Conservation (phyloP, 2,329 filamentous ascomycete species). For the Exophiala dermatitidis region DNA sequence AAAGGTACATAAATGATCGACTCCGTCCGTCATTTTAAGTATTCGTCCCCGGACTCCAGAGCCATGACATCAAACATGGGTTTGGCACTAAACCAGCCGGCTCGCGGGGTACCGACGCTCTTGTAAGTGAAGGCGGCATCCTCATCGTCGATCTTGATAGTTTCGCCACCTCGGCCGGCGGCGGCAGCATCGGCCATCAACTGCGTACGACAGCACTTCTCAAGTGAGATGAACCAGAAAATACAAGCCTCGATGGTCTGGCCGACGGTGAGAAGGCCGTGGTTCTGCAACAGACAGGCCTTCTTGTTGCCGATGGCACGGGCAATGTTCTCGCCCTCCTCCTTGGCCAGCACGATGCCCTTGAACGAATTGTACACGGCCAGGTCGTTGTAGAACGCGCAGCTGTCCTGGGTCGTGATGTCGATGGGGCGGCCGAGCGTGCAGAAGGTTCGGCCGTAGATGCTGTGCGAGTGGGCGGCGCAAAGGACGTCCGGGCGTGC, state of each 20-base stretch:
- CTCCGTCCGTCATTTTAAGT: slow-evolving; percentile 32
- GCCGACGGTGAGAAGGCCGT: slow-evolving; percentile 38
- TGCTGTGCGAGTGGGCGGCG: slow-evolving; percentile 52
- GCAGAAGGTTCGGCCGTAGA: slow-evolving; percentile 57
- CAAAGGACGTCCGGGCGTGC: slow-evolving; percentile 54
- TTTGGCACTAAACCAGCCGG: slow-evolving; percentile 65
- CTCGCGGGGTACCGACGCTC: slow-evolving; percentile 53
- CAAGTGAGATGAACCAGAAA: slow-evolving; percentile 50
- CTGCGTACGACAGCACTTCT: slow-evolving; percentile 50
- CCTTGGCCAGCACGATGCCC: slow-evolving; percentile 37
- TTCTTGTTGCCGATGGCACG: slow-evolving; percentile 36
- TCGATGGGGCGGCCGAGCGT: slow-evolving; percentile 53
- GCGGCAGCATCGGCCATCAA: slow-evolving; percentile 48
- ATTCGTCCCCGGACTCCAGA: slow-evolving; percentile 52
- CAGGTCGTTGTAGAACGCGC: slow-evolving; percentile 44
- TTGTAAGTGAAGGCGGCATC: slow-evolving; percentile 63
- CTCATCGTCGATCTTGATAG: slow-evolving; percentile 59
- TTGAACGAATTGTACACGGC: slow-evolving; percentile 35
- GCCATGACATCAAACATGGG: slow-evolving; percentile 65
- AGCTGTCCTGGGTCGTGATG: slow-evolving; percentile 53
- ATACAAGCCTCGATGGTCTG: slow-evolving; percentile 42
- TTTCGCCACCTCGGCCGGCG: slow-evolving; percentile 53
- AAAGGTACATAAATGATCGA: too few relatives aligned
- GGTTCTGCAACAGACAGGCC: slow-evolving; percentile 38
- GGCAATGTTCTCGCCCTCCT: slow-evolving; percentile 36